Evolutionary conservation across 169 alveolate species (phyloP), one percentile per base, ranked within the genome.

Genomic region (Eimeria falciformis): DNA sequence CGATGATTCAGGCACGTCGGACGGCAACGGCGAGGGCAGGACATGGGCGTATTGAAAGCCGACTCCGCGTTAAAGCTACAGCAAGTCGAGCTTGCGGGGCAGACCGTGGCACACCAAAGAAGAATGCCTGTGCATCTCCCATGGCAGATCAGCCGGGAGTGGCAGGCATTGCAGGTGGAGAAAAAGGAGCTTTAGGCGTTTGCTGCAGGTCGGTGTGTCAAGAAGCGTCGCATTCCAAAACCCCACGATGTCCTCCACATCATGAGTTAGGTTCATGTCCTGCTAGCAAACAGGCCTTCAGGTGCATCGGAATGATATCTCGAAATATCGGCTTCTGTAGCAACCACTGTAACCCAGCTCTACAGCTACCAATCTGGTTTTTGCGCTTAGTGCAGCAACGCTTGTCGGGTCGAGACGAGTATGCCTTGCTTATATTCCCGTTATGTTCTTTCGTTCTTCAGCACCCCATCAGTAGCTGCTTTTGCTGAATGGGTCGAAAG

Each of bases 391-490:
- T 33, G 6, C 56, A 3, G 55, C 56, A 73, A 2, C 45, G 11
- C n/a, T 21, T 18, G 6, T 37, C 40, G 21, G 18, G n/a, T 73
- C 14, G 62, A 40, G 14, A 21, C 11, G 37, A n/a, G 40, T n/a
- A 73, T 11, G 56, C 7, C 3, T 37, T 69, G 14, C 21, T 9
- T 2, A 33, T 69, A 14, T 23, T 18, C 18, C 14, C 37, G 29
- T 17, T 27, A 23, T 11, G 18, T 23, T 23, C 23, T 27, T 37
- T 43, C 62, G 62, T n/a, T 73, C 47, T 40, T 43, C 86, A 77
- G 86, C 69, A 43, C 86, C 29, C 69, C 86, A 0, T n/a, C 86
- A 2, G 86, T 77, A 25, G 86, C 86, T 12, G 86, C 86, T 14
- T 77, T 77, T 77, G 86, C 69, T 40, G 86, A 77, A 12, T 77